Base-by-base conservation (phyloP, 2,329 filamentous ascomycete species). In the Berkeleyomyces rouxiae region DNA sequence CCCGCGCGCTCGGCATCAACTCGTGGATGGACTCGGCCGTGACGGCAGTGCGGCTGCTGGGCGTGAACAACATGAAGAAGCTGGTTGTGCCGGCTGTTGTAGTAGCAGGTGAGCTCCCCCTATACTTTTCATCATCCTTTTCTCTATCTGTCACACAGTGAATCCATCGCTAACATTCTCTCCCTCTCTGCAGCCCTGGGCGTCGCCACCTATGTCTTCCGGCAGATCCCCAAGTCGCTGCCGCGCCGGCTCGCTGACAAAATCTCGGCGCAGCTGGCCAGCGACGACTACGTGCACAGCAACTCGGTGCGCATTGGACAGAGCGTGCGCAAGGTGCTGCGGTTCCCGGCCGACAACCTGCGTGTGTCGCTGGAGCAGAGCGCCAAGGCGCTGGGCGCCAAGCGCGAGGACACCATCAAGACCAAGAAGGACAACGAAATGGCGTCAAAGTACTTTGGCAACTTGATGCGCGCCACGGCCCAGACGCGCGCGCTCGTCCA, bases 21-120 rank as follows among this genome's bases (percentile, higher is more conserved):
- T 85, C 87, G 59, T 97, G 92, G 90, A 77, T 96, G 68, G 92
- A 97, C 71, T 88, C 92, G 66, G 86, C 88, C 1, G 73, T 96
- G 61, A 88, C 87, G 66, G 88, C 87, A 6, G 85, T 83, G n/a
- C 89, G 86, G 69, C 75, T 97, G 49, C 74, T 96, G 65, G 87
- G 91, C 55, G 85, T 85, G 65, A 86, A 87, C 70, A 95, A 93
- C 69, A 72, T 96, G 64, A 85, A 88, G 68, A 85, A 82, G 68
- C 77, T 97, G 65, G 81, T 96, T 65, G 71, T 97, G 31, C 93
- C 93, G 44, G 87, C 89, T 67, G 75, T 95, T 60, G 72, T 95
- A 63, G 78, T 87, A 69, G 86, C 87, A 70, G 84, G 90, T 93
- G 81, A 79, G 87, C 80, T 62, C 58, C 64, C 47, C 13, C 57